Conservation (phyloP, 2,329 filamentous ascomycete genomes). For the Fusarium liriodendri region DNA sequence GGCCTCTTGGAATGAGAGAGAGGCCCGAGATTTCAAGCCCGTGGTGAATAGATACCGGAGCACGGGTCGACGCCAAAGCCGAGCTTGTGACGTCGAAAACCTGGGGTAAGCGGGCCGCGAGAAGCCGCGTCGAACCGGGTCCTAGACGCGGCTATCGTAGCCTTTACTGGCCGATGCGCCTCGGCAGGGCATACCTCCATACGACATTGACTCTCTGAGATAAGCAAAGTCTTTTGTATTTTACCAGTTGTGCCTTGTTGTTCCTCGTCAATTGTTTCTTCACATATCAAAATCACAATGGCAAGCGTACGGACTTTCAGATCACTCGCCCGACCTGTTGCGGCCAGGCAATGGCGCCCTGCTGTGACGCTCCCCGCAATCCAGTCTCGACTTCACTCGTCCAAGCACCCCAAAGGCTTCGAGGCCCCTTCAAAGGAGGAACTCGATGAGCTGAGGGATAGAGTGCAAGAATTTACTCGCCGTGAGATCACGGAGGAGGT, state of each 20-base stretch:
- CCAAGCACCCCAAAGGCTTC: conserved; percentile 72
- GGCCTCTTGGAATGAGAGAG: conserved; percentile 17
- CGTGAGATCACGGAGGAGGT: conserved; percentile 88
- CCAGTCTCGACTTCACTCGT: conserved; percentile 62
- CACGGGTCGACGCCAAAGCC: conserved; percentile 32
- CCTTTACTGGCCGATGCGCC: conserved; percentile 33
- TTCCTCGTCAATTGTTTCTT: background rate
- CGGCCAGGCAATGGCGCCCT: conserved; percentile 36
- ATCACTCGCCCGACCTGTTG: conserved; percentile 50
- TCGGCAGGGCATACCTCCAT: conserved; percentile 24
- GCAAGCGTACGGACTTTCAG: conserved; percentile 54
- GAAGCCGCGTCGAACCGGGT: conserved; percentile 38
- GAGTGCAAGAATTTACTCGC: conserved; percentile 88
- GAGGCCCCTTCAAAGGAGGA: conserved; percentile 76
- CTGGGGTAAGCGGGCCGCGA: conserved; percentile 42
- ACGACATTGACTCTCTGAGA: conserved; percentile 8
- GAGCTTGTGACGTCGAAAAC: conserved; percentile 45
- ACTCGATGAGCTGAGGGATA: conserved; percentile 82
- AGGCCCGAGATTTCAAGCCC: conserved; percentile 15
- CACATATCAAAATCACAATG: conserved; percentile 46
- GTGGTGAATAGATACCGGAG: conserved; percentile 18
- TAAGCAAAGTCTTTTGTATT: conserved; percentile 5
- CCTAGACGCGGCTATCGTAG: conserved; percentile 28
- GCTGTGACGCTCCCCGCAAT: conserved; percentile 50
- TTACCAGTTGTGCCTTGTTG: background rate